Evolutionary conservation across 805 yeast species (phyloP), one percentile per base, ranked within the genome.

Genomic region (Aciculoconidium aculeatum): DNA sequence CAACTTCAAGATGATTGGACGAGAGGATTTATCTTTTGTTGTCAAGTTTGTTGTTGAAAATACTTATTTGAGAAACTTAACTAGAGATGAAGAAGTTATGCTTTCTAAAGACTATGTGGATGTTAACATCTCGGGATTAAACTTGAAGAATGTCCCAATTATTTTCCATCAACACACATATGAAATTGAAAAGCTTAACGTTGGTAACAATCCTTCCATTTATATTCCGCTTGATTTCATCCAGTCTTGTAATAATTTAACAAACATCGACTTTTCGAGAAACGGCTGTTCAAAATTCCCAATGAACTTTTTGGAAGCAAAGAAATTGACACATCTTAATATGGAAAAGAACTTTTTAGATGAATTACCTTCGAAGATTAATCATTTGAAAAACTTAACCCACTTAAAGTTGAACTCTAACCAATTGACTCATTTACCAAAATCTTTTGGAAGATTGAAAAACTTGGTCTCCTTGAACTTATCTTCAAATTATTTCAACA

Each of bases 131-230:
- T 71, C 77, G 21, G 74, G 81, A 32, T 70, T 81, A 62, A 79
- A 81, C 42, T 61, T 88, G 32, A 85, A 84, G 38, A 84, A 85
- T 11, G 82, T 90, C 6, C 96, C 96, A 0, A 80, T 85, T 31
- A 69, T 81, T 16, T 73, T 88, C 39, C 86, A 80, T 49, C 82
- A 76, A 42, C 83, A 76, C 36, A 83, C 95, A 1, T 72, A 79
- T 32, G 90, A 84, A 38, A 85, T 88, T 34, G 82, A 81, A 42
- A 69, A 78, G 37, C 64, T 88, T 37, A 90, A 88, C 53, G 85
- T 86, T 6, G 81, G 94, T 2, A 75, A 80, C 39, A 88, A 88
- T 50, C 94, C 95, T 4, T 81, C 94, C 11, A 79, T 90, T 30
- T 75, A 77, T 35, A 62, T 88, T 18, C 94, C 96, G 0, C 59